These are phyloP conservation scores for Ganoderma boninense DNA, from an alignment of 1,284 basidiomycete species.

Conservation along the genomic window DNA sequence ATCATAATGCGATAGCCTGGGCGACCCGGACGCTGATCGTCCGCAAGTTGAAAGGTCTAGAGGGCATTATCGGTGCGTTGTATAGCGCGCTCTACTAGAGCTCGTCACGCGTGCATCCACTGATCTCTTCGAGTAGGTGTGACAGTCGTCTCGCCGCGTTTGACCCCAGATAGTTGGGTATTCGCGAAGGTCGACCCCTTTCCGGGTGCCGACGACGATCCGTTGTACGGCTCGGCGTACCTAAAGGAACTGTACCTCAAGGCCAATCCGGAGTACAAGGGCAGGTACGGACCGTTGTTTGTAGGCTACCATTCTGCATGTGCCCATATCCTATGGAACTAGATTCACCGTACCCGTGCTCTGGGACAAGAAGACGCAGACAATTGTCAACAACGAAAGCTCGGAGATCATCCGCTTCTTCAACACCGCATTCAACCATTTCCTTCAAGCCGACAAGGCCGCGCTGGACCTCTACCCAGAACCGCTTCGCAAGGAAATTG, in stretches of 20 bases:
- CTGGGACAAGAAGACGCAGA: slow-evolving; percentile 92
- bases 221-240: slow-evolving; percentile 74
- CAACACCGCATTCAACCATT: slow-evolving; percentile 84
- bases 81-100: background rate
- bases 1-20: slow-evolving; percentile 69
- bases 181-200: slow-evolving; percentile 79
- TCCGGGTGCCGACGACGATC: slow-evolving; percentile 78
- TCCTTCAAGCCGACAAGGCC: slow-evolving; percentile 72
- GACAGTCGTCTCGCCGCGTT: slow-evolving; percentile 50
- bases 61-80: slow-evolving; percentile 78
- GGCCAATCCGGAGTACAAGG: slow-evolving; percentile 74
- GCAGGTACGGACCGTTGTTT: slow-evolving; percentile 53
- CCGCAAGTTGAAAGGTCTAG: slow-evolving; percentile 91
- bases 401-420: slow-evolving; percentile 95
- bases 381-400: slow-evolving; percentile 96
- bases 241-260: slow-evolving; percentile 89
- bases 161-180: slow-evolving; percentile 94
- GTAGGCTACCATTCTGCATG: slow-evolving; percentile 73
- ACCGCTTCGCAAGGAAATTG: slow-evolving; percentile 68
- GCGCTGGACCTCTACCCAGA: slow-evolving; percentile 40
- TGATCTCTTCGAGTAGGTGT: slow-evolving; percentile 10
- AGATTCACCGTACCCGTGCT: slow-evolving; percentile 88
- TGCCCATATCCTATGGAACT: slow-evolving; percentile 51
- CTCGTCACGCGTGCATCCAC: background rate
- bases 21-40: slow-evolving; percentile 92